A percentile compares a stretch with the other conserved stretches of the same genome.
Evolutionary conservation across 2,329 filamentous ascomycete species (phyloP).

Genomic region (Tolypocladium ovalisporum): DNA sequence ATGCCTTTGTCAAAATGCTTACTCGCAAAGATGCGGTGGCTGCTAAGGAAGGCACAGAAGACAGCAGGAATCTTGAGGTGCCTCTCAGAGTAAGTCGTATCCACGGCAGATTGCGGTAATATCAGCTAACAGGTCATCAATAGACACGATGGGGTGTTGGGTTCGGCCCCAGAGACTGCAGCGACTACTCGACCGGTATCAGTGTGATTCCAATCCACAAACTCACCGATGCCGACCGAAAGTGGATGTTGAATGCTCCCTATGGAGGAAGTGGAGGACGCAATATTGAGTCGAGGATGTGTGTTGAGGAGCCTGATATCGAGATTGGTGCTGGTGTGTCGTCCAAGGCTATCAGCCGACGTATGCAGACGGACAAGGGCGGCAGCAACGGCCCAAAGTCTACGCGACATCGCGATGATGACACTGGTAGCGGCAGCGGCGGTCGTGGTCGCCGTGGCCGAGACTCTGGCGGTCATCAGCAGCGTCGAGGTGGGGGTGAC

Average conservation of each 20-base stretch:
- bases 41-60: slow-evolving; percentile 84
- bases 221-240: slow-evolving; percentile 83
- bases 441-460: slow-evolving; percentile 16
- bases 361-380: slow-evolving; percentile 59
- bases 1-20: slow-evolving; percentile 98
- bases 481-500: slow-evolving; percentile 6
- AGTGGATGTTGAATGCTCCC: slow-evolving; percentile 92
- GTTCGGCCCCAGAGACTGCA: slow-evolving; percentile 93
- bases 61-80: slow-evolving; percentile 58
- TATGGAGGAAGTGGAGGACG: slow-evolving; percentile 85
- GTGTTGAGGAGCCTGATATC: slow-evolving; percentile 95
- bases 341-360: slow-evolving; percentile 70
- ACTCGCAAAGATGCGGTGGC: slow-evolving; percentile 72
- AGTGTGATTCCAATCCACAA: slow-evolving; percentile 88
- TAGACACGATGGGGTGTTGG: slow-evolving; percentile 95
- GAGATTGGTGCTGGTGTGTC: slow-evolving; percentile 97
- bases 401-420: slow-evolving; percentile 33
- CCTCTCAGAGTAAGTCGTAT: slow-evolving; percentile 54
- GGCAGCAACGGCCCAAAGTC: slow-evolving; percentile 56
- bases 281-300: slow-evolving; percentile 69
- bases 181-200: slow-evolving; percentile 84
- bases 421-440: slow-evolving; percentile 7
- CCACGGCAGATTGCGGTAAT: slow-evolving; percentile 6
- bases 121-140: slow-evolving; percentile 7
- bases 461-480: slow-evolving; percentile 8